Evolutionary conservation across 2,329 filamentous ascomycete species (phyloP).

Genomic region (Cadophora sp.): DNA sequence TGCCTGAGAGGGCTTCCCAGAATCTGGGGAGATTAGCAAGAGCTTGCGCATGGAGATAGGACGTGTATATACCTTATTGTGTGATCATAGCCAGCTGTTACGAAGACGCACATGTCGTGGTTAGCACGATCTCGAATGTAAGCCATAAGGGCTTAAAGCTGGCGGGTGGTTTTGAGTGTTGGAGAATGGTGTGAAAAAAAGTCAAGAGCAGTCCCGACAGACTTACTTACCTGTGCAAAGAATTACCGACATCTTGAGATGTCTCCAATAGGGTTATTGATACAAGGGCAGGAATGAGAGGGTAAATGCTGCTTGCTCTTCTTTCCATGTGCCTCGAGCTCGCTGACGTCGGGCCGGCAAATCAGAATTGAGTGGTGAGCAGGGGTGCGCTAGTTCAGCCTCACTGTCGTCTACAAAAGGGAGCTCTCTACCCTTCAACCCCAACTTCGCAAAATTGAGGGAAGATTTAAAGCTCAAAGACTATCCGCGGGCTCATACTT

Average conservation of each 20-base stretch:
- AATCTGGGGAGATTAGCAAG: slow-evolving; percentile 63
- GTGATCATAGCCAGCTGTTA: slow-evolving; percentile 73
- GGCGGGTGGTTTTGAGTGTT: too few relatives aligned
- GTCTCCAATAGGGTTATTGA: not conserved
- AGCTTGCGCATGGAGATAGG: slow-evolving; percentile 15
- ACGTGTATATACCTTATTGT: slow-evolving; percentile 66
- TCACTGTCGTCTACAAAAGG: not conserved
- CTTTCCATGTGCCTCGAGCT: not conserved
- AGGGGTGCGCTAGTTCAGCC: slow-evolving; percentile 9
- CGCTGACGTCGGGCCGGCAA: slow-evolving; percentile 10
- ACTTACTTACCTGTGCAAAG: slow-evolving; percentile 40
- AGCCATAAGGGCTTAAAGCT: slow-evolving; percentile 17
- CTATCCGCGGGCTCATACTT: too few relatives aligned
- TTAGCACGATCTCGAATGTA: slow-evolving; percentile 38
- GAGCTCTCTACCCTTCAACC: not conserved
- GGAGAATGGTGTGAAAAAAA: not conserved
- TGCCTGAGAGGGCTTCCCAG: slow-evolving; percentile 97
- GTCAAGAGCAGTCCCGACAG: slow-evolving; percentile 7
- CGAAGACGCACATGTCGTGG: slow-evolving; percentile 34
- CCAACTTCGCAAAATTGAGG: too few relatives aligned
- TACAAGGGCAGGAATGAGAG: not conserved
- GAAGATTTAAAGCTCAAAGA: too few relatives aligned
- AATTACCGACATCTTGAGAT: slow-evolving; percentile 37
- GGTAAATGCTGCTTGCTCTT: not conserved
- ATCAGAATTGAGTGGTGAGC: not conserved